Base-by-base conservation (phyloP, 1,284 basidiomycete genomes). In the Austroboletus novae-zelandiae region DNA sequence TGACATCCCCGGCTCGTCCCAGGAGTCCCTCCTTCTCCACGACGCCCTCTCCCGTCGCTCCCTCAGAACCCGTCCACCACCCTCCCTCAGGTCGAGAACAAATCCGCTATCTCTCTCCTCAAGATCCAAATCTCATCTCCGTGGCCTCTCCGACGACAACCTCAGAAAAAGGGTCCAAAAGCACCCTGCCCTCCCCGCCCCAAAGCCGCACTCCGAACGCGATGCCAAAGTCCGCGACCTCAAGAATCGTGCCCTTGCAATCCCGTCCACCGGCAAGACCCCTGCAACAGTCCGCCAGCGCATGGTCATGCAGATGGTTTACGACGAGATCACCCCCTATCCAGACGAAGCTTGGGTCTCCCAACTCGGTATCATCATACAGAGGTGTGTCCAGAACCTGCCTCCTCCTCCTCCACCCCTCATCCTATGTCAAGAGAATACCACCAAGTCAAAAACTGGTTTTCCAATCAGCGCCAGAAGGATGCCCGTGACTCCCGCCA, bases 371-470 rank as follows among this genome's bases (percentile, higher is more conserved):
- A 64, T 82, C 49, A 68, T 79, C 59, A 75, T 82, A 52, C 68
- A 72, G 52, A 69, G 78, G 80, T 80, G 53, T 53, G 11, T 67
- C 20, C 25, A 20, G n/a, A 25, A 18, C 30, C 20, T 36, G 42
- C 23, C 25, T 18, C 27, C n/a, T 35, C 18, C 39, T 43, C 7
- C 5, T n/a, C 41, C 35, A 46, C 42, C 15, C 53, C 60, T 52
- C 41, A 63, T 49, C 35, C 15, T 48, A 47, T 45, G 48, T 29
- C 40, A 56, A 81, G 80, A 56, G 73, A 79, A 40, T 76, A 76
- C 54, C 74, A 74, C 54, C 79, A 81, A 64, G 74, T 82, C 47
- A 80, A 79, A 62, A 80, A 80, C 56, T 82, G 80, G 79, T 82
- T 81, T 54, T 78, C 77, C 10, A 81, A 81, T 62, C 74, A 79